A percentile compares a stretch with the other conserved stretches of the same genome.
Conservation (phyloP, 345 rosid genomes). For the Brassica incana region DNA sequence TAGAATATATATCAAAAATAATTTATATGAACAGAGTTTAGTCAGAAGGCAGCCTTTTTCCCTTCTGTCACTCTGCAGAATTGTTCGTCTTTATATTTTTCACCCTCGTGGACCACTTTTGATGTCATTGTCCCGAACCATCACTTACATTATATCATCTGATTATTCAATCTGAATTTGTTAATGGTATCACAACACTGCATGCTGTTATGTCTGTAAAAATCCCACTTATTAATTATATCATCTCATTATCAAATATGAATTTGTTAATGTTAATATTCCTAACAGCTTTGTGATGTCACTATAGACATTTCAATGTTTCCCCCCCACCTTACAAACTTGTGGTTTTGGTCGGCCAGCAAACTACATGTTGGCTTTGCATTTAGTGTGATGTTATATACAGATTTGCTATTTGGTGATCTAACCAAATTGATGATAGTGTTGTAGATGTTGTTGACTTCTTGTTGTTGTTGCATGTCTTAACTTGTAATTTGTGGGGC, state of each 20-base stretch:
- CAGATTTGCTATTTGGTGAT: constrained; percentile 37
- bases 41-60: constrained; percentile 39
- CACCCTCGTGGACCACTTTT: constrained; percentile 32
- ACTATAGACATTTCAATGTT: constrained; percentile 11
- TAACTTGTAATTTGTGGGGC: constrained; percentile 26
- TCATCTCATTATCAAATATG: background rate
- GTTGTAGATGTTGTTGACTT: background rate
- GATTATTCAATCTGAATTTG: constrained; percentile 19
- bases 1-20: background rate
- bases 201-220: background rate
- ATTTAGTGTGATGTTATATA: background rate
- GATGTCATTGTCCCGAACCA: constrained; percentile 38
- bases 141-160: constrained; percentile 23
- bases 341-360: constrained; percentile 27
- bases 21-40: constrained; percentile 20
- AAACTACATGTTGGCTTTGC: constrained; percentile 20
- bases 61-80: constrained; percentile 27
- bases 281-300: background rate
- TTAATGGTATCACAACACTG: constrained; percentile 1
- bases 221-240: background rate
- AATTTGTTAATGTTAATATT: background rate
- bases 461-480: constrained; percentile 41
- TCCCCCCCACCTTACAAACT: background rate
- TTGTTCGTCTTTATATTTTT: constrained; percentile 26
- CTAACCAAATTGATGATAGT: constrained; percentile 9